phyloP scores from a whole-genome alignment of 2,329 filamentous ascomycete genomes.

The Lachnellula occidentalis region DNA sequence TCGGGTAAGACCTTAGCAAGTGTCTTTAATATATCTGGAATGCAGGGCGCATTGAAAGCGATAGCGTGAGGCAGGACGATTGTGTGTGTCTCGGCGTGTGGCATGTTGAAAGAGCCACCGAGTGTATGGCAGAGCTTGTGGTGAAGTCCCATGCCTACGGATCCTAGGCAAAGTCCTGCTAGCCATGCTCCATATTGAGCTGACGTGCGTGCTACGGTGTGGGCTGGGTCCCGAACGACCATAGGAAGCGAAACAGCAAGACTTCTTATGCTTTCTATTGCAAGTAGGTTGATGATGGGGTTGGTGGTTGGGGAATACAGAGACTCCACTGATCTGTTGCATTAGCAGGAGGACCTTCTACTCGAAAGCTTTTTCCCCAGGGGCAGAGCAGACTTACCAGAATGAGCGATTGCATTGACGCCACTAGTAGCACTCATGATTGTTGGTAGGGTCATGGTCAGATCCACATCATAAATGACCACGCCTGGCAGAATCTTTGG shows the following conservation, averaged over 20 bases:
- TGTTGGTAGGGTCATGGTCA: constrained; percentile 53
- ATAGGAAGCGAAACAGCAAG: constrained; percentile 49
- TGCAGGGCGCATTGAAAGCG: constrained; percentile 54
- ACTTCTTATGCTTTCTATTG: constrained; percentile 49
- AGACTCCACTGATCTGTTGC: constrained; percentile 46
- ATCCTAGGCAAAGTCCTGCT: constrained; percentile 55
- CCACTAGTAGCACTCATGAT: constrained; percentile 52
- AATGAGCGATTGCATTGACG: constrained; percentile 61
- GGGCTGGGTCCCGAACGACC: constrained; percentile 42
- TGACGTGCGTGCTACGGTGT: constrained; percentile 41
- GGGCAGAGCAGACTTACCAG: constrained; percentile 32
- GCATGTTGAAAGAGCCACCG: constrained; percentile 57
- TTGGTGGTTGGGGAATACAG: constrained; percentile 58
- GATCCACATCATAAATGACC: constrained; percentile 60
- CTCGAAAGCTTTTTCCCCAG: background rate
- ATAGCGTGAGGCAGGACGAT: constrained; percentile 57
- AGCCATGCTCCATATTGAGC: constrained; percentile 62
- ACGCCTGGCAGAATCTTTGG: constrained; percentile 53
- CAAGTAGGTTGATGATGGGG: constrained; percentile 53
- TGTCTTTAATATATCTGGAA: constrained; percentile 46
- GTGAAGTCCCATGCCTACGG: constrained; percentile 57
- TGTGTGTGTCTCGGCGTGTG: constrained; percentile 61
- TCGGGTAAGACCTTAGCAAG: constrained; percentile 49
- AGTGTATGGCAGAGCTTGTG: constrained; percentile 64
- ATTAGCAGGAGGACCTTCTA: background rate